Evolutionary conservation across 768 basidiomycete genomes (phyloP), one percentile per base, ranked within the genome.

Genomic region (Dendrothele bispora): DNA sequence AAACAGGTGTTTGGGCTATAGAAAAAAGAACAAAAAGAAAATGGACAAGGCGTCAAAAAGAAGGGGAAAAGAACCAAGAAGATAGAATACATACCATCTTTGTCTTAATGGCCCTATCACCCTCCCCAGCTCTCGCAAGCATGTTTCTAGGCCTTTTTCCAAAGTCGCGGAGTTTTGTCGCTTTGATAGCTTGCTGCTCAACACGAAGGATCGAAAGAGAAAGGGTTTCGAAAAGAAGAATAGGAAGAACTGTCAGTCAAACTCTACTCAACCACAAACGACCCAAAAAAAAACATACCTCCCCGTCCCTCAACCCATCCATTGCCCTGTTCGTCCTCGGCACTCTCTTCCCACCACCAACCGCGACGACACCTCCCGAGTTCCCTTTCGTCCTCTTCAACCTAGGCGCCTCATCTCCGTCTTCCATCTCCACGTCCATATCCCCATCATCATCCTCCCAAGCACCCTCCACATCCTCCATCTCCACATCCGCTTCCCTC

Each of bases 81-180:
- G n/a, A n/a, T n/a, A n/a, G n/a, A n/a, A n/a, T n/a, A 71, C 77
- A 11, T 43, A 91, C 91, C 89, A 88, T 91, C 78, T 91, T 91
- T 53, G 76, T 77, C 61, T 72, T 78, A 70, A 92, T 92, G 10
- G 78, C 78, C 55, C 90, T 83, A 71, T 95, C 92, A 49, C 81
- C 75, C 77, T 99, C 95, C 49, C 90, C 91, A 30, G 94, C 95
- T 63, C 87, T 91, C 21, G 92, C 95, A 36, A 84, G 77, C 75
- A 83, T 82, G 65, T 95, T 95, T 50, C 92, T 86, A 45, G 79
- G 80, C 55, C 95, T 78, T 64, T 95, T 93, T 5, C 86, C 86
- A 46, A 95, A 79, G 59, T 91, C 90, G 55, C 91, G 87, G 49
- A 98, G 74, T 60, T 86, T 82, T 64, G 80, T 70, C 15, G 95